Conservation (phyloP, 1,284 basidiomycete species). For the Pterulicium gracile region DNA sequence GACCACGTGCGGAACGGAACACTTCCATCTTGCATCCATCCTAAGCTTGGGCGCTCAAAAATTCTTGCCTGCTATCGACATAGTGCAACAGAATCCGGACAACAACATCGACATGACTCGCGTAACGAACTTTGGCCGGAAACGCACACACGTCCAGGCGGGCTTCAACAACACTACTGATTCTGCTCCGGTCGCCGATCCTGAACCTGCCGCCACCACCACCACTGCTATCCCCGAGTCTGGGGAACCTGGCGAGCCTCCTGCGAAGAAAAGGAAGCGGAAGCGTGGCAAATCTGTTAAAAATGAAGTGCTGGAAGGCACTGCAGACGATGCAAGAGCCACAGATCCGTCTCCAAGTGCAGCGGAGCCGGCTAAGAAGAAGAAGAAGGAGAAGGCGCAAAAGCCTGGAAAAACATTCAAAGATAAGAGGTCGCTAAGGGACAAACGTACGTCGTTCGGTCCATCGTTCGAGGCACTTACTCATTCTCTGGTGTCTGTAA, state of each 20-base stretch:
- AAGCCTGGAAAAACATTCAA: constrained; percentile 20
- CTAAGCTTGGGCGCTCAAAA: too few species aligned
- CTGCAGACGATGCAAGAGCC: constrained; percentile 7
- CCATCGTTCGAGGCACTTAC: constrained; percentile 5
- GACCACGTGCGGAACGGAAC: too few species aligned
- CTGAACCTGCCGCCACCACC: constrained; percentile 9
- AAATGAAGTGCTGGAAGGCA: constrained; percentile 17
- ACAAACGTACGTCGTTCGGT: constrained; percentile 9
- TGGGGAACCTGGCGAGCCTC: constrained; percentile 10
- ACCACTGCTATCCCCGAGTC: constrained; percentile 4
- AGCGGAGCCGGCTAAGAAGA: too few species aligned
- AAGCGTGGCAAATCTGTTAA: constrained; percentile 14
- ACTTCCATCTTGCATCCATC: too few species aligned
- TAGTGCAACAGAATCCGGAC: too few species aligned
- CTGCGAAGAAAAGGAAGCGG: constrained; percentile 19
- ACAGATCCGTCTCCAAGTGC: constrained; percentile 11
- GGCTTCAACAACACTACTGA: constrained; percentile 27
- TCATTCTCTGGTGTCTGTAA: constrained; percentile 18
- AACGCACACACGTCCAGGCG: constrained; percentile 61
- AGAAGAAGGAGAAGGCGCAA: constrained; percentile 10
- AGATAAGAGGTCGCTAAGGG: constrained; percentile 18
- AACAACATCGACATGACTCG: constrained; percentile 62
- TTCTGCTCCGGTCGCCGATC: constrained; percentile 8
- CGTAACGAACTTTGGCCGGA: constrained; percentile 58
- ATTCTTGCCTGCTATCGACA: too few species aligned